Base-by-base conservation (phyloP, 163 green algal species). In the Coccomyxa subellipsoidea region DNA sequence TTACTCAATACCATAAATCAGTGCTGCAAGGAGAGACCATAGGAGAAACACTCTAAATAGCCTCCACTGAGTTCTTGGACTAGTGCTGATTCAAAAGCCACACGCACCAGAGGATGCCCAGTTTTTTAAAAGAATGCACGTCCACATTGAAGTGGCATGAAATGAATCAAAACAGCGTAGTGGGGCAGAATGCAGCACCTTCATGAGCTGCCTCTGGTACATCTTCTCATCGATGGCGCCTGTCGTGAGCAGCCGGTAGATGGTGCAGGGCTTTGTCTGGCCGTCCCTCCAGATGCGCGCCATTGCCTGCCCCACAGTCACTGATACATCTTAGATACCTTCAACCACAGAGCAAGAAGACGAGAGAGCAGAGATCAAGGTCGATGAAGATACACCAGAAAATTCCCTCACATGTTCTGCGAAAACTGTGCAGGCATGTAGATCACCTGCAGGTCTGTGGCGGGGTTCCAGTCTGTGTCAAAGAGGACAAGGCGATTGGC, bases 221-320 rank as follows among this genome's bases (percentile, higher is more conserved):
- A 97, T 91, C 78, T 96, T 95, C 81, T 98, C 94, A 70, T 98
- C 94, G 5, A 98, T 73, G 54, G 32, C 18, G 82, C 89, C 88
- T 25, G 92, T 92, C 34, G 85, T 87, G 10, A 96, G 84, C 40
- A 97, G 81, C 31, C 94, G 85, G 84, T 97, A 96, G n/a, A 97
- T 89, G 25, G 89, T 73, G 73, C 90, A 93, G 2, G 92, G 82
- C 80, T 91, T 93, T n/a, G 66, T 85, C 85, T 96, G 91, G 7
- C 92, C 95, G 59, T 95, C 93, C 21, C 95, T 88, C 96, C 96
- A 99, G 54, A 99, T 91, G 66, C 96, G 88, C 27, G 91, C 95
- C 94, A 97, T 97, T 8, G 96, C 95, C 86, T 98, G 92, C 21
- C n/a, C 27, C 10, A 32, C 85, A 77, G 53, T 18, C 73, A 77